phyloP scores from a whole-genome alignment of 768 basidiomycete species.

The Tulasnella sp. region DNA sequence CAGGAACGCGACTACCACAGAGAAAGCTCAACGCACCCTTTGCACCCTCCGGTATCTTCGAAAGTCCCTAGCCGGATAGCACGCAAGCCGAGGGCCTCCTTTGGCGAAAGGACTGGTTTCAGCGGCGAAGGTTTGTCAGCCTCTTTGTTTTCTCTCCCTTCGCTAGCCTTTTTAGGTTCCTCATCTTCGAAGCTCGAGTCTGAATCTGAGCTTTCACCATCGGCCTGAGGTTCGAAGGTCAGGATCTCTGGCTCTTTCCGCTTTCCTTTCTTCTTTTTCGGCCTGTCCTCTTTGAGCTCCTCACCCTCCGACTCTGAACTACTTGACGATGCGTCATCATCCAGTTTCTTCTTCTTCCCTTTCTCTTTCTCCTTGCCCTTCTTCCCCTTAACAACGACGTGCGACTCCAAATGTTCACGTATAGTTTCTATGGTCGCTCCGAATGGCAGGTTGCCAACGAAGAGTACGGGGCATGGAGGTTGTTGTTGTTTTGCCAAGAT shows the following conservation, averaged over 20 bases:
- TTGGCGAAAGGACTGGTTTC: constrained; percentile 26
- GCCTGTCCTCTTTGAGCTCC: constrained; percentile 44
- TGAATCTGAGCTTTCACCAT: neutral
- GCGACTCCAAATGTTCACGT: constrained; percentile 71
- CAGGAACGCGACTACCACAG: neutral
- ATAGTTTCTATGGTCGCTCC: constrained; percentile 82
- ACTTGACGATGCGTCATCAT: constrained; percentile 42
- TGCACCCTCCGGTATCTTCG: constrained; percentile 92
- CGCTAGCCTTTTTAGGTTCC: neutral
- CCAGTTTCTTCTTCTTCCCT: constrained; percentile 39
- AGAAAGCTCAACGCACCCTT: constrained; percentile 66
- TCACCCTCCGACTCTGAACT: constrained; percentile 37
- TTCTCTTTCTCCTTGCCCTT: constrained; percentile 44
- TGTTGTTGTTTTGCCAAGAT: constrained; percentile 80
- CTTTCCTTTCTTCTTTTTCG: constrained; percentile 51
- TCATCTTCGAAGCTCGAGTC: neutral
- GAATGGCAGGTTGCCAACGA: constrained; percentile 92
- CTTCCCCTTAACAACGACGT: constrained; percentile 47
- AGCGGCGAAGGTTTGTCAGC: constrained; percentile 39
- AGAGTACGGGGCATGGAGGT: constrained; percentile 80
- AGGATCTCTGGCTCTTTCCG: constrained; percentile 34
- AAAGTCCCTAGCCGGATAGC: constrained; percentile 95
- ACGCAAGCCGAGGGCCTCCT: constrained; percentile 45
- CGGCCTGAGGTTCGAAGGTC: neutral
- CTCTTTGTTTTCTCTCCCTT: constrained; percentile 21